phyloP scores from a whole-genome alignment of 164 flowering plant genomes.

The Vitis labrusca region DNA sequence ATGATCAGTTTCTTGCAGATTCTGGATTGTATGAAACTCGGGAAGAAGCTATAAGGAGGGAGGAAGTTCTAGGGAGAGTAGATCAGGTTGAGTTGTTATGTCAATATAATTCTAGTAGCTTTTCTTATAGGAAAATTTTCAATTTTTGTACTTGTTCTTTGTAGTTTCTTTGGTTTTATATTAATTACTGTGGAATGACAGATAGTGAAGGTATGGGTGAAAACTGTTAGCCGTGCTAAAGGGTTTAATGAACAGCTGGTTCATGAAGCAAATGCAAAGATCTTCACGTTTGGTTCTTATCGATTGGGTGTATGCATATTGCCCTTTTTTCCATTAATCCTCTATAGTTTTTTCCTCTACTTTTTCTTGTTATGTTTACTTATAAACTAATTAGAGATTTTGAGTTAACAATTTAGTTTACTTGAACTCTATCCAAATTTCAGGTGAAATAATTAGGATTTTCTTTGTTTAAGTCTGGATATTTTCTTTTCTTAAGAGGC shows the following conservation, averaged over 20 bases:
- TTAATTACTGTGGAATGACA: slow-evolving; percentile 24
- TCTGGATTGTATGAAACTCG: slow-evolving; percentile 83
- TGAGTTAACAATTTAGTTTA: no score
- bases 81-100: slow-evolving; percentile 66
- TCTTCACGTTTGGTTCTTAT: slow-evolving; percentile 96
- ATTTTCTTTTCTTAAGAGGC: slow-evolving; percentile 57
- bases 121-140: neutral
- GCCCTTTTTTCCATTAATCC: neutral
- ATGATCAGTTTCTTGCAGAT: slow-evolving; percentile 58
- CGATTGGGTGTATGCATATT: slow-evolving; percentile 81
- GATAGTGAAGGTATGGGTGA: slow-evolving; percentile 97
- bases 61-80: slow-evolving; percentile 92
- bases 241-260: slow-evolving; percentile 88
- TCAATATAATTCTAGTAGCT: neutral
- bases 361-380: no score
- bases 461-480: slow-evolving; percentile 52
- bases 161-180: slow-evolving; percentile 1
- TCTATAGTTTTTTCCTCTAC: no score
- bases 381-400: no score
- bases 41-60: slow-evolving; percentile 85
- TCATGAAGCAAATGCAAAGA: slow-evolving; percentile 93
- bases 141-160: neutral
- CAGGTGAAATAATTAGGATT: slow-evolving; percentile 58
- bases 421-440: slow-evolving; percentile 52
- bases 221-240: slow-evolving; percentile 66